Percentiles rank a stretch among this genome's conserved stretches.
Conservation (phyloP, 306 rosid species). For the Erythrophleum fordii region DNA sequence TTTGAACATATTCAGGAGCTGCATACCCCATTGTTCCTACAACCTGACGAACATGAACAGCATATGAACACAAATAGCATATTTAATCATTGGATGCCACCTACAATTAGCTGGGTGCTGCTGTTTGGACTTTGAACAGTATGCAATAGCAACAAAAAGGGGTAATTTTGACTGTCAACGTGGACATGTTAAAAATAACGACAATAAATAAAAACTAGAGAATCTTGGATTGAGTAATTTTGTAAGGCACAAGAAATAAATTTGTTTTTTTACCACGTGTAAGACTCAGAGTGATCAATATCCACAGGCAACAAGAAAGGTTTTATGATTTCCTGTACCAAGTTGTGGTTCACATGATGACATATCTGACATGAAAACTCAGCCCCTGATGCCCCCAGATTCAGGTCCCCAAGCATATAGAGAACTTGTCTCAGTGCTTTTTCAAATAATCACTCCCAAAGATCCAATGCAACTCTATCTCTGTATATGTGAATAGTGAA, state of each 20-base stretch:
- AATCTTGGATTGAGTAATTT: background rate
- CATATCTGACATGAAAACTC: conserved; percentile 32
- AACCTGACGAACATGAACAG: conserved; percentile 62
- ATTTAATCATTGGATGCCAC: conserved; percentile 15
- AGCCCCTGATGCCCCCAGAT: background rate
- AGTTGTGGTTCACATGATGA: conserved; percentile 1
- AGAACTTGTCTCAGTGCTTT: conserved; percentile 12
- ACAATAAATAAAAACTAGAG: background rate
- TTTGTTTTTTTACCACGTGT: background rate
- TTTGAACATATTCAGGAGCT: conserved; percentile 92
- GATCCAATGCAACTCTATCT: conserved; percentile 8
- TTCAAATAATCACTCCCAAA: conserved; percentile 15
- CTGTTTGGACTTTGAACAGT: conserved; percentile 17
- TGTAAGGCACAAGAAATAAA: conserved; percentile 24
- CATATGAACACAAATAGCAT: conserved; percentile 33
- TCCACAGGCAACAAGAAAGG: background rate
- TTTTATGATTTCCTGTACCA: conserved; percentile 27
- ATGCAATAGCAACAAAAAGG: conserved; percentile 25
- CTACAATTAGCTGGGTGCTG: conserved; percentile 14
- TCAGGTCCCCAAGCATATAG: conserved; percentile 5
- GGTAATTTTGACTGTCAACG: conserved; percentile 3
- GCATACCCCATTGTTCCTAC: conserved; percentile 99
- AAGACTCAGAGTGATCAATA: conserved; percentile 18
- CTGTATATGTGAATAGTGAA: background rate
- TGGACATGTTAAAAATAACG: conserved; percentile 32